phyloP scores from a whole-genome alignment of 2,329 filamentous ascomycete genomes.

The Phialophora macrospora region DNA sequence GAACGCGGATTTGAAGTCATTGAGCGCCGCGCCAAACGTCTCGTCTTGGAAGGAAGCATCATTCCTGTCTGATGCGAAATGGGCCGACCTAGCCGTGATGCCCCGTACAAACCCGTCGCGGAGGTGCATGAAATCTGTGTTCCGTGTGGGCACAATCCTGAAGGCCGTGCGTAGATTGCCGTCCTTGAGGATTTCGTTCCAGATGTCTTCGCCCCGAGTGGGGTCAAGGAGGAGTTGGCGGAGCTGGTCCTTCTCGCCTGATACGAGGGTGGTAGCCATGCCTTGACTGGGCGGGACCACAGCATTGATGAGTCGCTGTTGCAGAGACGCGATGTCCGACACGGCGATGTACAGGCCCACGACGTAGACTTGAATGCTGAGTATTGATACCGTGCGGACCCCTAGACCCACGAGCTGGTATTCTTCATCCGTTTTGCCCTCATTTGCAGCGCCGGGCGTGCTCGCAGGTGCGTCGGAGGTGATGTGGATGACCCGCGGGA shows the following conservation, averaged over 20 bases:
- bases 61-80: conserved; percentile 55
- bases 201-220: conserved; percentile 70
- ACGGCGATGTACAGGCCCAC: conserved; percentile 90
- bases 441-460: conserved; percentile 46
- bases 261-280: conserved; percentile 79
- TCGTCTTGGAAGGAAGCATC: conserved; percentile 63
- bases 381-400: conserved; percentile 85
- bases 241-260: conserved; percentile 77
- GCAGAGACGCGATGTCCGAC: conserved; percentile 78
- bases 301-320: conserved; percentile 74
- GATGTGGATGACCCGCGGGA: conserved; percentile 73
- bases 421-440: conserved; percentile 60
- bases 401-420: conserved; percentile 90
- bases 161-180: conserved; percentile 75
- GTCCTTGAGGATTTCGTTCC: conserved; percentile 71
- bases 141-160: conserved; percentile 84
- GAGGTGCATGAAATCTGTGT: conserved; percentile 92
- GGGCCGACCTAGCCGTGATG: conserved; percentile 73
- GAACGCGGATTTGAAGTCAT: conserved; percentile 80
- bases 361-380: conserved; percentile 91
- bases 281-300: conserved; percentile 53
- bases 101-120: conserved; percentile 89
- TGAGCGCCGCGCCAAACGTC: conserved; percentile 74
- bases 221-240: conserved; percentile 72
- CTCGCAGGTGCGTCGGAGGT: conserved; percentile 50